Percentiles rank a stretch among this genome's conserved stretches.
phyloP scores from a whole-genome alignment of 2,329 filamentous ascomycete genomes.

The Mollisia scopiformis region DNA sequence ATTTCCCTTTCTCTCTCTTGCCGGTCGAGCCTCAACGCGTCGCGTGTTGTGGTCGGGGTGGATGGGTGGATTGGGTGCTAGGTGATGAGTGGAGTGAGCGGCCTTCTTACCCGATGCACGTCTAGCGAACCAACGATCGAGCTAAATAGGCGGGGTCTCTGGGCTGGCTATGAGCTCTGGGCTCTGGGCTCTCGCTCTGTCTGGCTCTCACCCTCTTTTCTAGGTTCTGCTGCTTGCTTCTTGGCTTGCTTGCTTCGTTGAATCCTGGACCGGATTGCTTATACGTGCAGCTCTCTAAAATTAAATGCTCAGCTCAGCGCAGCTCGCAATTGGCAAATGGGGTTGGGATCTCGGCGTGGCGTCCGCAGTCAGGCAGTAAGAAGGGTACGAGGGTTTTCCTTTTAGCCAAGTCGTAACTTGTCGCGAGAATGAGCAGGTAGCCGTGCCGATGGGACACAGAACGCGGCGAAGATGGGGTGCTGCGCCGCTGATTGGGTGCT shows the following conservation, averaged over 20 bases:
- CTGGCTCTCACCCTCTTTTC: too few species aligned
- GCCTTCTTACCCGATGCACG: constrained; percentile 1
- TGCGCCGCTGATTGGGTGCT: constrained; percentile 15
- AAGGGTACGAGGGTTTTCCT: neutral
- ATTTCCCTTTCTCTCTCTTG: constrained; percentile 6
- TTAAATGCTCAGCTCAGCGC: neutral
- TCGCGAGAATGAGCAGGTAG: constrained; percentile 18
- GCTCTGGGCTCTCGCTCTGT: too few species aligned
- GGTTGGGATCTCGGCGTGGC: constrained; percentile 1
- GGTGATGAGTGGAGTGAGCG: too few species aligned
- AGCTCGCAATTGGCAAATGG: constrained; percentile 12
- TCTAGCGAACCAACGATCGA: constrained; percentile 3
- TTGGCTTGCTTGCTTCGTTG: neutral
- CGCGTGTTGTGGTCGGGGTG: too few species aligned
- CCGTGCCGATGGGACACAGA: constrained; percentile 18
- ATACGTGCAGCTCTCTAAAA: neutral
- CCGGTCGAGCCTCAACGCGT: constrained; percentile 19
- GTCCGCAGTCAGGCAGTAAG: constrained; percentile 1
- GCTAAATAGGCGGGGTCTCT: neutral
- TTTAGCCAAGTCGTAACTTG: constrained; percentile 14
- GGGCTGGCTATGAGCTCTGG: too few species aligned
- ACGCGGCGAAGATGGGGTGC: neutral
- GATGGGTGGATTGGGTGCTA: too few species aligned
- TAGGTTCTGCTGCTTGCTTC: too few species aligned
- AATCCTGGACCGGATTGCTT: neutral